phyloP scores from a whole-genome alignment of 345 rosid species.

The Lepidium sativum region DNA sequence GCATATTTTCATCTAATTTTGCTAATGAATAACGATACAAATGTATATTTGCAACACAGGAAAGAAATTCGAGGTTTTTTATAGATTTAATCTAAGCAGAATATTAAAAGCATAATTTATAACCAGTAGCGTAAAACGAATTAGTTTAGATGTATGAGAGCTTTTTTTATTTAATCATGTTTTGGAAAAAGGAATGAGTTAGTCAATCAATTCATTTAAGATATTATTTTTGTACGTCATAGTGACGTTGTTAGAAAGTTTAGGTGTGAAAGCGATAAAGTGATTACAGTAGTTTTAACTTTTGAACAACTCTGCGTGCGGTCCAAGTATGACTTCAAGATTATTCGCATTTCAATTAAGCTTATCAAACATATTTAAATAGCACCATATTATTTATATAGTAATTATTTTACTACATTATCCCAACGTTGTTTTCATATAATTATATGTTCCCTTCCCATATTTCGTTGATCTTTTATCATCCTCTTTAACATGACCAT shows the following conservation, averaged over 20 bases:
- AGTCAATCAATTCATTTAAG: neutral
- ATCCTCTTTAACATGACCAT: neutral
- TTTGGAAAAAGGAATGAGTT: too few relatives aligned
- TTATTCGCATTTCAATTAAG: neutral
- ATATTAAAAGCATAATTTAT: neutral
- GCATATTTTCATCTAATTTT: neutral
- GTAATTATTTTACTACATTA: too few relatives aligned
- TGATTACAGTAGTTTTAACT: neutral
- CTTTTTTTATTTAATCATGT: too few relatives aligned
- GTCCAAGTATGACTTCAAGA: neutral
- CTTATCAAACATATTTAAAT: neutral
- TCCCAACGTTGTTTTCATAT: neutral
- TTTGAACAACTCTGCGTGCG: neutral
- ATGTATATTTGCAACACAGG: neutral
- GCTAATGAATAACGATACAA: neutral
- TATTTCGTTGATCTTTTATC: neutral
- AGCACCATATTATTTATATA: neutral
- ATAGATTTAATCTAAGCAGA: neutral
- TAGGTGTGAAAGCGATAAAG: neutral
- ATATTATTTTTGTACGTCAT: neutral
- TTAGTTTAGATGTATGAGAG: neutral
- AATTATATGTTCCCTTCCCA: neutral
- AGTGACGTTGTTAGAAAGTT: neutral
- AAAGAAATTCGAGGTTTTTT: neutral
- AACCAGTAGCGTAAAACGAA: neutral